Evolutionary conservation across 768 basidiomycete genomes (phyloP).

Genomic region (Boletus barrowsii): DNA sequence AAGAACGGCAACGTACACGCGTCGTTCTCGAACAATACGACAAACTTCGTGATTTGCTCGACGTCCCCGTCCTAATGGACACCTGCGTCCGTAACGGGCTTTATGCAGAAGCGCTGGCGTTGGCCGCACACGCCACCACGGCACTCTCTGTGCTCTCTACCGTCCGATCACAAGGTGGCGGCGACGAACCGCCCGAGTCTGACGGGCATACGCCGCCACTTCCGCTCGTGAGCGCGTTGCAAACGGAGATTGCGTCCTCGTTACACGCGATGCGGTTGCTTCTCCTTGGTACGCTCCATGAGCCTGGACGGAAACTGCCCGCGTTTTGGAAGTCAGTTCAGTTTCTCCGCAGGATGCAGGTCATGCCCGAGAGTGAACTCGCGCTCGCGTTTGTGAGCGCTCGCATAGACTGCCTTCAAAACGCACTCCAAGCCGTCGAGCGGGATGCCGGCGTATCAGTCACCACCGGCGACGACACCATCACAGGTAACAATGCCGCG

Average conservation of each 20-base stretch:
- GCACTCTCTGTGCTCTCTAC: slow-evolving; percentile 39
- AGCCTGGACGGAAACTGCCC: slow-evolving; percentile 80
- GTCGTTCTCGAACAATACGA: slow-evolving; percentile 93
- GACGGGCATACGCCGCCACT: slow-evolving; percentile 29
- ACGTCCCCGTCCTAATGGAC: slow-evolving; percentile 87
- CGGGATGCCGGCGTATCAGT: slow-evolving; percentile 40
- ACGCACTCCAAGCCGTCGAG: slow-evolving; percentile 52
- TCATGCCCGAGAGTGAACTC: slow-evolving; percentile 70
- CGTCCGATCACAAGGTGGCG: slow-evolving; percentile 33
- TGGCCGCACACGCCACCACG: slow-evolving; percentile 66
- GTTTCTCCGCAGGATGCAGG: slow-evolving; percentile 82
- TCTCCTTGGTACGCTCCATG: slow-evolving; percentile 74
- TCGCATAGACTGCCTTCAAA: slow-evolving; percentile 59
- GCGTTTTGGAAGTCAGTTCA: slow-evolving; percentile 86
- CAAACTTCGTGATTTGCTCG: slow-evolving; percentile 87
- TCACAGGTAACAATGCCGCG: slow-evolving; percentile 24
- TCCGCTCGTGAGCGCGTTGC: slow-evolving; percentile 46
- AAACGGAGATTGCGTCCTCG: slow-evolving; percentile 64
- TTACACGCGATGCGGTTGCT: slow-evolving; percentile 68
- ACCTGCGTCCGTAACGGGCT: slow-evolving; percentile 91
- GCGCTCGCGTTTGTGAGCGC: slow-evolving; percentile 82
- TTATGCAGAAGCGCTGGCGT: slow-evolving; percentile 87
- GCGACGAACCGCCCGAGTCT: slow-evolving; percentile 42
- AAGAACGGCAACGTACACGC: slow-evolving; percentile 69
- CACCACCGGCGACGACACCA: slow-evolving; percentile 7